Evolutionary conservation across 169 alveolate genomes (phyloP).

Genomic region (Neospora caninum): DNA sequence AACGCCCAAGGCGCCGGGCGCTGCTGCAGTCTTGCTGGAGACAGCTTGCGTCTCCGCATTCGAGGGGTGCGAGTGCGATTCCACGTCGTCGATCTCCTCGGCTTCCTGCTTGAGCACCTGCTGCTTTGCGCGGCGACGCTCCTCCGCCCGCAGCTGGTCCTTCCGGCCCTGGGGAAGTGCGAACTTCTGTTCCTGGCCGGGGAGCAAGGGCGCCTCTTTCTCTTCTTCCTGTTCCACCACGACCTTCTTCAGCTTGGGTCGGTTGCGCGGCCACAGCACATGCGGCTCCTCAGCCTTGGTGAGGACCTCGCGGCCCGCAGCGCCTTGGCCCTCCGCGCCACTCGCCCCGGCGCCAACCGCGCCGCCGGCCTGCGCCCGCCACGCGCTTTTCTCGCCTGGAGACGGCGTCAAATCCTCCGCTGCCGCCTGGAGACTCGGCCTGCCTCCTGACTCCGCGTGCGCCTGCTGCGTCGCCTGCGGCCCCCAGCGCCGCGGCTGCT

Average conservation of each 20-base stretch:
- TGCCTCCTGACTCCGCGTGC: background rate
- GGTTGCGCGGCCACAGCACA: conserved; percentile 36
- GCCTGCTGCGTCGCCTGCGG: conserved; percentile 29
- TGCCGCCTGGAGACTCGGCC: background rate
- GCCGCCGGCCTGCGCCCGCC: background rate
- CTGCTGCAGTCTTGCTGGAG: background rate
- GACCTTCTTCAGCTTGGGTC: conserved; percentile 40
- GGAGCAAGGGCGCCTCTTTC: conserved; percentile 40
- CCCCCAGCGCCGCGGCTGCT: background rate
- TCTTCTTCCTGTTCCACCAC: conserved; percentile 27
- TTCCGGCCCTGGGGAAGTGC: conserved; percentile 45
- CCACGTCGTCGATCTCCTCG: background rate
- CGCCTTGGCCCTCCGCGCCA: conserved; percentile 9
- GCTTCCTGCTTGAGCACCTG: conserved; percentile 35
- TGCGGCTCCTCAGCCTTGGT: background rate
- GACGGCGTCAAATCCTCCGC: background rate
- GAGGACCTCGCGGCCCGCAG: background rate
- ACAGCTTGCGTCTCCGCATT: background rate
- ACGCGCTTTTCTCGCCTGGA: background rate
- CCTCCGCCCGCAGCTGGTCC: conserved; percentile 46
- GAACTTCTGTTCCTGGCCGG: conserved; percentile 51
- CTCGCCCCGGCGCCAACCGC: background rate
- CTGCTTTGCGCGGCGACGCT: conserved; percentile 23
- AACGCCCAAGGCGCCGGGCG: background rate
- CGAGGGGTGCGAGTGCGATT: background rate